These are phyloP conservation scores for Extremus antarcticus DNA, from an alignment of 495 filamentous ascomycete genomes.

Conservation along the genomic window DNA sequence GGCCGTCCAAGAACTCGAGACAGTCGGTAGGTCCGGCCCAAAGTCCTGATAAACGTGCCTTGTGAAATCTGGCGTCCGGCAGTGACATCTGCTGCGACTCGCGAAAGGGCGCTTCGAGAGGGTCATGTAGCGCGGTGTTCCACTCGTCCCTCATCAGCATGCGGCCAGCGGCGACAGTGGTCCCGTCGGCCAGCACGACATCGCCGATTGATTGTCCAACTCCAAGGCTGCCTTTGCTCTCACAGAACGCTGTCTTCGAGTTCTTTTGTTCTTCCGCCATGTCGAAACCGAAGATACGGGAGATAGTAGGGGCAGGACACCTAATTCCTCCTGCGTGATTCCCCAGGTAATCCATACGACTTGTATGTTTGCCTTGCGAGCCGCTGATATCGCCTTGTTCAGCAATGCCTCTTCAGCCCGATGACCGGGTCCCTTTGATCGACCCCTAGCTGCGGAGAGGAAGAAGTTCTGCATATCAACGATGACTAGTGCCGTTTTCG, in stretches of 20 bases:
- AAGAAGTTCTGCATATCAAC: conserved; percentile 58
- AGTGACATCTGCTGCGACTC: no score
- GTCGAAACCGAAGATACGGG: conserved; percentile 39
- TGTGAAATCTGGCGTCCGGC: no score
- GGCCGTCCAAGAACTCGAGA: no score
- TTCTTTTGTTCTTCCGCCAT: conserved; percentile 18
- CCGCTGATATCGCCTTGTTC: conserved; percentile 33
- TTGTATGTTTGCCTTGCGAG: conserved; percentile 37
- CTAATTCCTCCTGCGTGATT: conserved; percentile 42
- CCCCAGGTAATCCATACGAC: conserved; percentile 54
- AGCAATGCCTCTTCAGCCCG: conserved; percentile 26
- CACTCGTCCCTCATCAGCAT: conserved; percentile 42
- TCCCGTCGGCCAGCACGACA: conserved; percentile 34
- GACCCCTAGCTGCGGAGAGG: conserved; percentile 33
- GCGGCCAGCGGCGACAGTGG: conserved; percentile 34
- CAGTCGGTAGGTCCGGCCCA: no score
- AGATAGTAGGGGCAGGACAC: conserved; percentile 37
- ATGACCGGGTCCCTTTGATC: conserved; percentile 23
- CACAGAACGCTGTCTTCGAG: conserved; percentile 2
- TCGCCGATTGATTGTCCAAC: conserved; percentile 23
- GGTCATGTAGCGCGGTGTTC: conserved; percentile 41
- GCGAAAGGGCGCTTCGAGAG: conserved; percentile 31
- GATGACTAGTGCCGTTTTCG: conserved; percentile 40
- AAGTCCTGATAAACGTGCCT: no score
- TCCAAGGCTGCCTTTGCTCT: conserved; percentile 22